Percentiles rank a stretch among this genome's conserved stretches.
phyloP scores from a whole-genome alignment of 1,284 basidiomycete species.

The Inonotus hispidus region DNA sequence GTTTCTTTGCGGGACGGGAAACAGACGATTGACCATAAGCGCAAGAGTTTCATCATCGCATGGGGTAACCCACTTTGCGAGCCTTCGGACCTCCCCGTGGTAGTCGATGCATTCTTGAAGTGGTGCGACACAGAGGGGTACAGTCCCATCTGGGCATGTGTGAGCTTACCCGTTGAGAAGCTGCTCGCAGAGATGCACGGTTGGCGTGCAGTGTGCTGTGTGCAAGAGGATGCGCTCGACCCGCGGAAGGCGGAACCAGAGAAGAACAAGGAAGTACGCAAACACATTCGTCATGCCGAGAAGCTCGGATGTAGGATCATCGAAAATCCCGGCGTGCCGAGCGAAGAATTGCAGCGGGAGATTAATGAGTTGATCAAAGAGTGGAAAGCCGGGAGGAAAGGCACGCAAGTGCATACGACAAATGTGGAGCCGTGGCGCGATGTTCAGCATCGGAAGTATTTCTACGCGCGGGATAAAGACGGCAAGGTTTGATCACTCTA shows the following conservation, averaged over 20 bases:
- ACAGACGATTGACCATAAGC: background rate
- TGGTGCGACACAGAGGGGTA: conserved; percentile 31
- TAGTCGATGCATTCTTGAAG: conserved; percentile 37
- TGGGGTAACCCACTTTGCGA: conserved; percentile 49
- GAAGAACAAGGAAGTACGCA: conserved; percentile 36
- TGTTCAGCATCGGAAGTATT: conserved; percentile 46
- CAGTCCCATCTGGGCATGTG: conserved; percentile 49
- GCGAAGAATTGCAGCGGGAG: conserved; percentile 33
- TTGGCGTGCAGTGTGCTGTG: conserved; percentile 46
- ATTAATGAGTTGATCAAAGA: conserved; percentile 41
- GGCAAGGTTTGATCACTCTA: conserved; percentile 29
- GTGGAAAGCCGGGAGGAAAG: conserved; percentile 41
- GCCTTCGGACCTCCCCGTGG: conserved; percentile 34
- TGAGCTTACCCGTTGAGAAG: conserved; percentile 39
- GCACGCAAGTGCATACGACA: conserved; percentile 52
- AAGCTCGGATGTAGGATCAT: conserved; percentile 42
- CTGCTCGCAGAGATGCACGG: conserved; percentile 41
- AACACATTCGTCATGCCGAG: conserved; percentile 45
- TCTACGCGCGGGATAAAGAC: conserved; percentile 40
- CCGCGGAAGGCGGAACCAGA: conserved; percentile 37
- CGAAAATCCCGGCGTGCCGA: conserved; percentile 34
- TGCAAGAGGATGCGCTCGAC: conserved; percentile 49
- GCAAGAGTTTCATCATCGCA: conserved; percentile 26
- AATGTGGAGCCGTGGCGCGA: conserved; percentile 50
- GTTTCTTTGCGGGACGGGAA: background rate